Conservation (phyloP, 2,329 filamentous ascomycete genomes). For the Akanthomyces dipterigenus region DNA sequence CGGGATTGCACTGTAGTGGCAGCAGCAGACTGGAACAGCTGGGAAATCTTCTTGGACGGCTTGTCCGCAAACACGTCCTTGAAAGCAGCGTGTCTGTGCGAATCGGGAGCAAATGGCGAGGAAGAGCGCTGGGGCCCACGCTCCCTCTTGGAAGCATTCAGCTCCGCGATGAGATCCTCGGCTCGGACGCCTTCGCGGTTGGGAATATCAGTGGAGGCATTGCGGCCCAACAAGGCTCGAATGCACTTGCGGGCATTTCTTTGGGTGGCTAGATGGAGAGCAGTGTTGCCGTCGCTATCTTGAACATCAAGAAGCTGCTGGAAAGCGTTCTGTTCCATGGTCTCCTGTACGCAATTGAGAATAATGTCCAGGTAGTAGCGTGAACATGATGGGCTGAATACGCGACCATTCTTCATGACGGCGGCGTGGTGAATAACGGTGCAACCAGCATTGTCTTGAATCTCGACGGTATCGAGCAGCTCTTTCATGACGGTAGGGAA, state of each 20-base stretch:
- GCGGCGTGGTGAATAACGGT: conserved; percentile 95
- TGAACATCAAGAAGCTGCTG: conserved; percentile 73
- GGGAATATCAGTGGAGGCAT: conserved; percentile 73
- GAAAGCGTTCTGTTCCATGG: conserved; percentile 67
- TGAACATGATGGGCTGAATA: conserved; percentile 79
- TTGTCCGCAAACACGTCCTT: conserved; percentile 41
- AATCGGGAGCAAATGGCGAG: conserved; percentile 59
- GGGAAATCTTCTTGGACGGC: conserved; percentile 33
- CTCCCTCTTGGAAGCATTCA: conserved; percentile 63
- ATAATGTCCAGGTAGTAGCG: conserved; percentile 91
- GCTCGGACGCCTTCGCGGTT: conserved; percentile 79
- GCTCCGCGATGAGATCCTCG: conserved; percentile 71
- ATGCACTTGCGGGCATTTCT: conserved; percentile 86
- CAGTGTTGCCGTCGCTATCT: conserved; percentile 85
- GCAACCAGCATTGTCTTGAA: conserved; percentile 70
- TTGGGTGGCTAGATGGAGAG: conserved; percentile 66
- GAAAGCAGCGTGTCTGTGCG: conserved; percentile 48
- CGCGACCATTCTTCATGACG: conserved; percentile 73
- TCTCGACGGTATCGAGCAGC: conserved; percentile 73
- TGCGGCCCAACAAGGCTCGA: conserved; percentile 69
- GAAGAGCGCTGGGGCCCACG: conserved; percentile 69
- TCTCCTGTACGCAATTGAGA: conserved; percentile 77
- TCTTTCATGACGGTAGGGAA: conserved; percentile 81
- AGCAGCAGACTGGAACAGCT: conserved; percentile 52
- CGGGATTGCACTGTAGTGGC: conserved; percentile 63